A percentile compares a stretch with the other conserved stretches of the same genome.
Evolutionary conservation across 805 yeast species (phyloP).

Genomic region (Candida palmyrensis): DNA sequence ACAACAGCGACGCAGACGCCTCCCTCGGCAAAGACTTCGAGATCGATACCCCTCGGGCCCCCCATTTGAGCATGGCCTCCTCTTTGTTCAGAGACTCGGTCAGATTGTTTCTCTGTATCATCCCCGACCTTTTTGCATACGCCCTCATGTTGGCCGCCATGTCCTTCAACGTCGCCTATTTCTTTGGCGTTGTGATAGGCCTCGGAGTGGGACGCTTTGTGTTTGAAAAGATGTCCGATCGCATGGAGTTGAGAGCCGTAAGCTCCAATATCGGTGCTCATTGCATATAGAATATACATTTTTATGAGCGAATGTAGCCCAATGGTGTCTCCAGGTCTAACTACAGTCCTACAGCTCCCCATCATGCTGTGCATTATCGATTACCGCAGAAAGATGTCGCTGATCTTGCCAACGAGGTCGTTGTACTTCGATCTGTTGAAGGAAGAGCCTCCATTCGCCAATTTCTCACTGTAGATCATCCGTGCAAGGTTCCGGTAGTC

Average conservation of each 20-base stretch:
- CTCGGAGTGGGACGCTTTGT: conserved; percentile 65
- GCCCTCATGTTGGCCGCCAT: conserved; percentile 76
- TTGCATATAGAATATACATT: too few relatives aligned
- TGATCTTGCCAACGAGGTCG: conserved; percentile 24
- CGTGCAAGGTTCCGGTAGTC: conserved; percentile 50
- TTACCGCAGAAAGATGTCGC: not conserved
- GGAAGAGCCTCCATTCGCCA: conserved; percentile 34
- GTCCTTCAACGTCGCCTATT: conserved; percentile 62
- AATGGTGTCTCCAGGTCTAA: too few relatives aligned
- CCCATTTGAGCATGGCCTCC: conserved; percentile 14
- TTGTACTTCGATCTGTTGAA: conserved; percentile 35
- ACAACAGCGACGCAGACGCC: conserved; percentile 1
- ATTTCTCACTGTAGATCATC: conserved; percentile 44
- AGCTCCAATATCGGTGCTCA: not conserved
- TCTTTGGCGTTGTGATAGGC: conserved; percentile 71
- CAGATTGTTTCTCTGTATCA: conserved; percentile 50
- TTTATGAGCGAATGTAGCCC: too few relatives aligned
- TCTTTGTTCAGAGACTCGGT: conserved; percentile 45
- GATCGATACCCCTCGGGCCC: conserved; percentile 1
- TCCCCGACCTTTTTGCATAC: conserved; percentile 63
- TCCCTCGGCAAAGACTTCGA: not conserved
- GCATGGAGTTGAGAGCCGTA: conserved; percentile 15
- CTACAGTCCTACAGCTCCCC: too few relatives aligned
- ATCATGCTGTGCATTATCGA: too few relatives aligned
- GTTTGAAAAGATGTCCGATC: conserved; percentile 53